A percentile compares a stretch with the other conserved stretches of the same genome.
Conservation (phyloP, 192 early-diverging fungal species). For the Coemansia sp. region DNA sequence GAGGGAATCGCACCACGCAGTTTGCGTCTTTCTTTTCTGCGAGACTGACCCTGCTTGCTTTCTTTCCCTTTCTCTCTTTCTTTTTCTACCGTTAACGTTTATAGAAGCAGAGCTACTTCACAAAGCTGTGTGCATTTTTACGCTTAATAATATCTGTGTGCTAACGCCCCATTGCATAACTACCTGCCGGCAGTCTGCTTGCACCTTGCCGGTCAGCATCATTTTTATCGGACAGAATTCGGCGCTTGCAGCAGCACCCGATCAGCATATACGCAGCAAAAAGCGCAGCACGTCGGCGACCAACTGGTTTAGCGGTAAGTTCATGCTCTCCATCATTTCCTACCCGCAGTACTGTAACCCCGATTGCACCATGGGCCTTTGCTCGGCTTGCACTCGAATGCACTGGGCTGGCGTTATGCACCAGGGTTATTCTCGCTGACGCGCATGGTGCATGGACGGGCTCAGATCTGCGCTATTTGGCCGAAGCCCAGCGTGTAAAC, state of each 20-base stretch:
- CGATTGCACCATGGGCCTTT: not conserved
- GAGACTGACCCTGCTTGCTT: not conserved
- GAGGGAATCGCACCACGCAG: not conserved
- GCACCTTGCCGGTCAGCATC: not conserved
- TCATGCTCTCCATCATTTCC: too few relatives aligned
- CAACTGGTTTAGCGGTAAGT: not conserved
- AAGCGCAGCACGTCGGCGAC: not conserved
- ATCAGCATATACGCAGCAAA: not conserved
- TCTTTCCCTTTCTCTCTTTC: not conserved
- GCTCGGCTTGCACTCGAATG: not conserved
- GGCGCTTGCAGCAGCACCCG: not conserved
- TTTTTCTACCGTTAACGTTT: not conserved
- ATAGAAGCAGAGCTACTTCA: not conserved
- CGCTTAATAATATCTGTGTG: not conserved
- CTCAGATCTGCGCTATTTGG: not conserved
- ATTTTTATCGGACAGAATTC: not conserved
- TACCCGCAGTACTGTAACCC: too few relatives aligned
- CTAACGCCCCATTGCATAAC: constrained; percentile 1
- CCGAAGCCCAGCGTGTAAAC: not conserved
- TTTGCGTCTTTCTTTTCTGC: not conserved
- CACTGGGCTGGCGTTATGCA: not conserved
- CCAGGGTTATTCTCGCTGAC: not conserved
- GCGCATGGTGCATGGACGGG: not conserved
- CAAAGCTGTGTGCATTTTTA: constrained; percentile 2
- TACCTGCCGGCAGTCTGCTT: not conserved